Conservation (phyloP, 1,284 basidiomycete species). For the Pisolithus thermaeus region DNA sequence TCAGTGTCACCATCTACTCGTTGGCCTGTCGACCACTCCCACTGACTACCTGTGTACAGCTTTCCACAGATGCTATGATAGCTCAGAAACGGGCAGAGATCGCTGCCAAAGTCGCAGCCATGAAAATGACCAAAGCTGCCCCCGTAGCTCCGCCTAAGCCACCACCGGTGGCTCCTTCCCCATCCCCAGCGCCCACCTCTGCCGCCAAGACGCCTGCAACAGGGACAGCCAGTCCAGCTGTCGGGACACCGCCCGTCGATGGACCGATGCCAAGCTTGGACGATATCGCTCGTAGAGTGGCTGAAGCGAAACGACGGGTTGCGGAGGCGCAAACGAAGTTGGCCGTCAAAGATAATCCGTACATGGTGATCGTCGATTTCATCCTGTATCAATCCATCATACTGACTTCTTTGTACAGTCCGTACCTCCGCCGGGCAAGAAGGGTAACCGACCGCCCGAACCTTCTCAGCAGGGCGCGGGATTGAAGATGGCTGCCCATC, state of each 20-base stretch:
- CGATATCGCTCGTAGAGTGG: constrained; percentile 64
- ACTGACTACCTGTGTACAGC: constrained; percentile 21
- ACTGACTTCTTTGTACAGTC: constrained; percentile 31
- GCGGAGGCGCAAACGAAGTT: constrained; percentile 72
- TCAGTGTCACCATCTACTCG: constrained; percentile 24
- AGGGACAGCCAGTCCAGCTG: constrained; percentile 24
- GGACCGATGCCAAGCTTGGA: constrained; percentile 46
- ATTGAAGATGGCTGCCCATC: constrained; percentile 87
- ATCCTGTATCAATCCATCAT: background rate
- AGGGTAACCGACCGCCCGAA: constrained; percentile 45
- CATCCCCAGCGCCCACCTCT: constrained; percentile 30
- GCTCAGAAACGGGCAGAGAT: constrained; percentile 81
- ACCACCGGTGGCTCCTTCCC: constrained; percentile 18
- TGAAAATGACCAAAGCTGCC: constrained; percentile 63
- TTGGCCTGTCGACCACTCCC: background rate
- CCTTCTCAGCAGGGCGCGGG: constrained; percentile 72
- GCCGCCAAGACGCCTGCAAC: constrained; percentile 8
- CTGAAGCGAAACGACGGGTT: constrained; percentile 75
- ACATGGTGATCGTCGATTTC: constrained; percentile 53
- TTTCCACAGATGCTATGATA: constrained; percentile 57
- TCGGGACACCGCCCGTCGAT: constrained; percentile 28
- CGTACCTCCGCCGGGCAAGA: constrained; percentile 48
- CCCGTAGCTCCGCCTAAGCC: constrained; percentile 24
- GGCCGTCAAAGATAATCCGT: constrained; percentile 73
- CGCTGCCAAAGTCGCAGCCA: constrained; percentile 75